Conservation (phyloP, 179 eudicot species). For the Drosera spatulata region DNA sequence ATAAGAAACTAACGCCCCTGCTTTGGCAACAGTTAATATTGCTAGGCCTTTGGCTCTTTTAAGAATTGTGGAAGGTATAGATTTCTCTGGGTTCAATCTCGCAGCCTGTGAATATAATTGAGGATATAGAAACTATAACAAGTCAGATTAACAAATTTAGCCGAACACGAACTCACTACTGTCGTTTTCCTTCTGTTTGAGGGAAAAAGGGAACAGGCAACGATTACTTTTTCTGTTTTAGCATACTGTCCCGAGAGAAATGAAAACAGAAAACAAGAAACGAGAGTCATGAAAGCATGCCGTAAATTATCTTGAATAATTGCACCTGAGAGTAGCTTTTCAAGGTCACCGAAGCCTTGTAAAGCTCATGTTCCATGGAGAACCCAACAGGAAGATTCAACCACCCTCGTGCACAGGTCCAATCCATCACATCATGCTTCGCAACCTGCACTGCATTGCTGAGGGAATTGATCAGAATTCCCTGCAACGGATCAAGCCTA, state of each 20-base stretch:
- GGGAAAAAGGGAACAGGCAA: too few relatives aligned
- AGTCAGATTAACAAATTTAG: not conserved
- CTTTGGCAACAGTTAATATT: conserved; percentile 90
- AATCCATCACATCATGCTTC: conserved; percentile 93
- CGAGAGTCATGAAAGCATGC: too few relatives aligned
- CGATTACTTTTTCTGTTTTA: too few relatives aligned
- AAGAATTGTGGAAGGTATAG: conserved; percentile 78
- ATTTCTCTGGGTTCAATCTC: conserved; percentile 79
- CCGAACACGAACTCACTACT: too few relatives aligned
- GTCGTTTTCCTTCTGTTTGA: too few relatives aligned
- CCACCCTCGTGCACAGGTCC: conserved; percentile 93
- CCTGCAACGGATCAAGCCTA: conserved; percentile 92
- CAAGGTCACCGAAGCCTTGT: conserved; percentile 71
- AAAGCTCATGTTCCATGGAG: conserved; percentile 96
- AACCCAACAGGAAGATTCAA: conserved; percentile 94
- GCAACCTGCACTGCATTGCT: conserved; percentile 87
- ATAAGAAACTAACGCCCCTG: conserved; percentile 74
- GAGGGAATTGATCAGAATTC: conserved; percentile 64
- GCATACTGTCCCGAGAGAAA: too few relatives aligned
- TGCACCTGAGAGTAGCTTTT: conserved; percentile 74
- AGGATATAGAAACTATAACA: not conserved
- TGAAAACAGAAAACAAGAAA: too few relatives aligned
- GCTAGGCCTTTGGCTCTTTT: conserved; percentile 95
- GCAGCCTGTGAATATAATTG: conserved; percentile 45
- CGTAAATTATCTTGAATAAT: not conserved